phyloP scores from a whole-genome alignment of 352 stramenopile genomes.

The Bremia lactucae region DNA sequence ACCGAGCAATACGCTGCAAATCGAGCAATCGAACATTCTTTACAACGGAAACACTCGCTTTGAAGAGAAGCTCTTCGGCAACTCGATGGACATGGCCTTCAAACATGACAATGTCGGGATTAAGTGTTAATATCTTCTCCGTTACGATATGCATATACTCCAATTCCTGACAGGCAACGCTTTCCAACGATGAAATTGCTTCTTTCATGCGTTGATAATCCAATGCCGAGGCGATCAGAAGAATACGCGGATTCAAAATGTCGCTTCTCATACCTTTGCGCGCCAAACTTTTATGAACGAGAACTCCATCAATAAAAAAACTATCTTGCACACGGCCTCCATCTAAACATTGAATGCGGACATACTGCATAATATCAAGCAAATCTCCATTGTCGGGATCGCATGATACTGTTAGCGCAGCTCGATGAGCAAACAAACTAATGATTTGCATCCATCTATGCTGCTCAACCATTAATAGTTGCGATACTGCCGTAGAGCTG shows the following conservation, averaged over 20 bases:
- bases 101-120: slow-evolving; percentile 81
- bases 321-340: slow-evolving; percentile 66
- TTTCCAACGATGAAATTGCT: slow-evolving; percentile 71
- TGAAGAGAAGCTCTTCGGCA: slow-evolving; percentile 70
- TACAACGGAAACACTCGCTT: slow-evolving; percentile 66
- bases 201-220: slow-evolving; percentile 83
- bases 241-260: slow-evolving; percentile 66
- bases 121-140: slow-evolving; percentile 80
- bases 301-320: slow-evolving; percentile 84
- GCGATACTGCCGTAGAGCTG: slow-evolving; percentile 33
- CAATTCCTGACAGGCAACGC: slow-evolving; percentile 72
- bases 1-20: slow-evolving; percentile 67
- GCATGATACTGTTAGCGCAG: slow-evolving; percentile 53
- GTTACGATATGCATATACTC: slow-evolving; percentile 88
- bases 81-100: slow-evolving; percentile 76
- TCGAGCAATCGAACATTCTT: slow-evolving; percentile 79
- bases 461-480: slow-evolving; percentile 58
- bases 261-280: slow-evolving; percentile 77
- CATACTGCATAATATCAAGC: slow-evolving; percentile 82
- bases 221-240: slow-evolving; percentile 73
- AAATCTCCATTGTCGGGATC: slow-evolving; percentile 59
- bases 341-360: slow-evolving; percentile 71
- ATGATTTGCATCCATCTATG: slow-evolving; percentile 80
- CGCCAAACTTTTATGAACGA: slow-evolving; percentile 77
- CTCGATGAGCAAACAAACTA: slow-evolving; percentile 50